Evolutionary conservation across 2,329 filamentous ascomycete genomes (phyloP).

Genomic region (Cladosporium sp.): DNA sequence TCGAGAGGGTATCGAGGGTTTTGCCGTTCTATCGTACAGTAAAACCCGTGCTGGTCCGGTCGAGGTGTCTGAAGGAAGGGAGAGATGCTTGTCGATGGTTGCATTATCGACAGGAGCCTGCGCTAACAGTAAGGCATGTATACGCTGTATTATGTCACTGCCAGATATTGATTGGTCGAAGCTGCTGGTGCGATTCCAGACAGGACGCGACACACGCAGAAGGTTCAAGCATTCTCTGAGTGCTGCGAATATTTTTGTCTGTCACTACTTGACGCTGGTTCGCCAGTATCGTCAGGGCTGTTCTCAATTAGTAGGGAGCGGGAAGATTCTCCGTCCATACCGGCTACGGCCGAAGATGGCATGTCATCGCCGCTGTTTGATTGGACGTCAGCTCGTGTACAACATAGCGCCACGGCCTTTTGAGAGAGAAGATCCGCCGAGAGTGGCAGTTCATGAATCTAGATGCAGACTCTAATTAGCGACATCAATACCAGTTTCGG

Average conservation of each 20-base stretch:
- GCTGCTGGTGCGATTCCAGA: background rate
- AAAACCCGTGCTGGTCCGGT: background rate
- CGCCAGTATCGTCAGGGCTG: background rate
- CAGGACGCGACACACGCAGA: background rate
- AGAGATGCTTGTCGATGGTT: background rate
- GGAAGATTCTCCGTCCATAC: background rate
- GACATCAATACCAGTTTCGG: background rate
- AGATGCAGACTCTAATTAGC: background rate
- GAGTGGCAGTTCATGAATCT: background rate
- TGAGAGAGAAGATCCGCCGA: background rate
- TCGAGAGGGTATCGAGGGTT: background rate
- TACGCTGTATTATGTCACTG: background rate
- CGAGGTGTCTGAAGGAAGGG: background rate
- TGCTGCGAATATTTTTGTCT: background rate
- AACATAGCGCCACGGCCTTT: background rate
- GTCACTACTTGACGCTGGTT: background rate
- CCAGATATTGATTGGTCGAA: background rate
- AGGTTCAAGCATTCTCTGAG: background rate
- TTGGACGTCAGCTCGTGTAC: background rate
- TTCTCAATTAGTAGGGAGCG: background rate
- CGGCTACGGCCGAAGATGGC: background rate
- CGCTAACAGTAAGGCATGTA: background rate
- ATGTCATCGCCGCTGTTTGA: background rate
- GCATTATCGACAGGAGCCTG: background rate
- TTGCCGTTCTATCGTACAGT: background rate